phyloP scores from a whole-genome alignment of 352 stramenopile genomes.

The Blastocystis sp. region DNA sequence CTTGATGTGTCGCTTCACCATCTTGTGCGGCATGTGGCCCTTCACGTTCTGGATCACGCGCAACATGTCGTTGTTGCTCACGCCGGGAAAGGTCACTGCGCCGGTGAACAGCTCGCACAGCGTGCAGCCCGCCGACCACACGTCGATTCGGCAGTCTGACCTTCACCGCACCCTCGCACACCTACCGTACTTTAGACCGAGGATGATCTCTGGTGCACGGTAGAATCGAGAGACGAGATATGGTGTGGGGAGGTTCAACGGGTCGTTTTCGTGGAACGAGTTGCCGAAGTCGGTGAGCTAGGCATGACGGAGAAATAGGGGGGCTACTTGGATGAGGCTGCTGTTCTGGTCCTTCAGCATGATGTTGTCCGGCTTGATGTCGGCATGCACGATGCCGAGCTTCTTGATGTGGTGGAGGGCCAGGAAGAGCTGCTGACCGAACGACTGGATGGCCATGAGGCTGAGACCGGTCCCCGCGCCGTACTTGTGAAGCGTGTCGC shows the following conservation, averaged over 20 bases:
- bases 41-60: conserved; percentile 92
- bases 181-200: conserved; percentile 75
- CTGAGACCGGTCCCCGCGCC: conserved; percentile 81
- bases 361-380: conserved; percentile 97
- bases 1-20: conserved; percentile 75
- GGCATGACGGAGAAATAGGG: background rate
- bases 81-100: conserved; percentile 90
- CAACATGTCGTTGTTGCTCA: conserved; percentile 95
- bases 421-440: conserved; percentile 80
- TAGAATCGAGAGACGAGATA: conserved; percentile 98
- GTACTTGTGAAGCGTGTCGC: conserved; percentile 84
- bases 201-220: conserved; percentile 88
- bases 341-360: conserved; percentile 89
- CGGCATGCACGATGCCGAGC: conserved; percentile 86
- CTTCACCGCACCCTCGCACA: conserved; percentile 11
- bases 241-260: conserved; percentile 89
- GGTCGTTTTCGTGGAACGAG: conserved; percentile 85
- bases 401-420: conserved; percentile 76
- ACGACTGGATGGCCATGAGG: conserved; percentile 78
- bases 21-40: conserved; percentile 78
- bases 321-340: conserved; percentile 76
- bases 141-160: conserved; percentile 87
- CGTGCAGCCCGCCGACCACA: conserved; percentile 93
- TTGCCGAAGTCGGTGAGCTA: conserved; percentile 94
- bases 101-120: conserved; percentile 96